These are phyloP conservation scores for Moesziomyces globuligerus DNA, from an alignment of 1,284 basidiomycete genomes.

Conservation along the genomic window DNA sequence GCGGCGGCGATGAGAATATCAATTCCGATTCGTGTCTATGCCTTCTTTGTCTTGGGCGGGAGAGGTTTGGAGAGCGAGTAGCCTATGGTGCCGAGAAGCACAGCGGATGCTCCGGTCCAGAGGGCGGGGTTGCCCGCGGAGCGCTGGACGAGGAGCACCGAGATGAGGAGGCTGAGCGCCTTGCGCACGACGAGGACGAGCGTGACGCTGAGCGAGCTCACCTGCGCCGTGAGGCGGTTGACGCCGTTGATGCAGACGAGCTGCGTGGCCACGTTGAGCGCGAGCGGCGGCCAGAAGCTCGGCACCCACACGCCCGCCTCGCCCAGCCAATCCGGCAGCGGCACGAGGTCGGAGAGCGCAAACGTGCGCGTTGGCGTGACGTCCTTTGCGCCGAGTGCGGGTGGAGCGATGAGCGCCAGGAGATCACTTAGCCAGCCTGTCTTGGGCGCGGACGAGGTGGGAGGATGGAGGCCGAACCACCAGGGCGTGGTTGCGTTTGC, in stretches of 20 bases:
- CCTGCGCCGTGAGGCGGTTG: slow-evolving; percentile 78
- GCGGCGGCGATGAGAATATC: no score
- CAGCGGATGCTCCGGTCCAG: slow-evolving; percentile 69
- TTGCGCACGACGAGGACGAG: slow-evolving; percentile 89
- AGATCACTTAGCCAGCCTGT: slow-evolving; percentile 58
- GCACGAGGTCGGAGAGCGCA: slow-evolving; percentile 52
- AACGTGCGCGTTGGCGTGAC: slow-evolving; percentile 36
- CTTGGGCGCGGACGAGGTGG: not conserved
- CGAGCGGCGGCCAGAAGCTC: slow-evolving; percentile 75
- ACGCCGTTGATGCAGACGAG: slow-evolving; percentile 90
- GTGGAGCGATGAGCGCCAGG: slow-evolving; percentile 4
- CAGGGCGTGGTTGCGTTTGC: slow-evolving; percentile 52
- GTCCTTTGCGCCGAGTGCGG: slow-evolving; percentile 1
- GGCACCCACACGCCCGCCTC: slow-evolving; percentile 71
- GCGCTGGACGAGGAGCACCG: slow-evolving; percentile 72
- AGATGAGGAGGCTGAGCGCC: slow-evolving; percentile 82
- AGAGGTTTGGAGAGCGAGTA: slow-evolving; percentile 69
- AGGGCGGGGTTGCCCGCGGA: slow-evolving; percentile 56
- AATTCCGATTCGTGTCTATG: not conserved
- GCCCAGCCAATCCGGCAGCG: not conserved
- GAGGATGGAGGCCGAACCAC: slow-evolving; percentile 47
- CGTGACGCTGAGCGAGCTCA: slow-evolving; percentile 84
- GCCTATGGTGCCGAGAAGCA: slow-evolving; percentile 78
- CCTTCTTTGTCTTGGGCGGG: not conserved
- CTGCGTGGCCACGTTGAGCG: slow-evolving; percentile 82